Evolutionary conservation across 495 filamentous ascomycete species (phyloP), one percentile per base, ranked within the genome.

Genomic region (Hypoxylon trugodes): DNA sequence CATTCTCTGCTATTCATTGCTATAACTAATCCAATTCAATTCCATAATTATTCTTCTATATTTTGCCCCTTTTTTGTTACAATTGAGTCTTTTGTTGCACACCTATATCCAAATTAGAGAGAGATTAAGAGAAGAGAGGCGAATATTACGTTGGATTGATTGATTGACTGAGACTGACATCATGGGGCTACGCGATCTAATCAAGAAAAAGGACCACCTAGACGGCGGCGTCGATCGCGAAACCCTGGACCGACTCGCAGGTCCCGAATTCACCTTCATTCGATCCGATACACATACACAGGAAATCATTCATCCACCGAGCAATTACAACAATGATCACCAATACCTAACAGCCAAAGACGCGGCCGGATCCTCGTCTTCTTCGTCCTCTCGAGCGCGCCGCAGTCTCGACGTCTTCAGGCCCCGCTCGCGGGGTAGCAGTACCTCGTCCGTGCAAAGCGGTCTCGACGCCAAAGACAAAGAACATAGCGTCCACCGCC

Each of bases 181-280:
- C 12, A 94, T 94, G 91, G 83, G 89, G 26, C 74, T 94, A 53
- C 85, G 85, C 72, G 86, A 91, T 58, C 78, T 92, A 26, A 79
- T 94, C 50, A 89, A 87, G 75, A 93, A 89, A 77, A 88, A 88
- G 73, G 83, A 90, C 33, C 65, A 58, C 42, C 32, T 73, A 26
- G 84, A 84, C 56, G 69, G 73, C 40, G 50, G 63, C 32, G 68
- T 65, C 60, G 73, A 73, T 59, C 68, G 65, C 59, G 66, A 57
- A 48, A 59, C 63, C 33, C 42, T 66, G 52, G 53, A 64, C 50
- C 72, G 61, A 58, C 77, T 70, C 8, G 70, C 61, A 28, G 75
- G 84, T 1, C 90, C 91, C 53, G 86, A 89, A 69, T 90, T 97
- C 77, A 92, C 82, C 56, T 90, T 98, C 80, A 81, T 96, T 61